Evolutionary conservation across 331 rosid genomes (phyloP).

Genomic region (Saraca asoca): DNA sequence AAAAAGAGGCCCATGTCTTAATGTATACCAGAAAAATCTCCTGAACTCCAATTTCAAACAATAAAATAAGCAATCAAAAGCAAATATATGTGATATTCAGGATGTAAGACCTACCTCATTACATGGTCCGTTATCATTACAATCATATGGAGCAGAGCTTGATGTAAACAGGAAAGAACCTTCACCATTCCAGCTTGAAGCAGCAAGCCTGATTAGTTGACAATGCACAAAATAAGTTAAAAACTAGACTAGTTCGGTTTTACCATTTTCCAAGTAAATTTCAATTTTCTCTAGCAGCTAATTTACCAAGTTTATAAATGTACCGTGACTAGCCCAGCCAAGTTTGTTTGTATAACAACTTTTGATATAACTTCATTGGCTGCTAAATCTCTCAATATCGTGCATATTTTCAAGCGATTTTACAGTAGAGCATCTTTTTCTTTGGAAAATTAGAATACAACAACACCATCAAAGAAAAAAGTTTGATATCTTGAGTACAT

Average conservation of each 20-base stretch:
- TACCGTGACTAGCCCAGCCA: not conserved
- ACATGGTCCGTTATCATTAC: conserved; percentile 76
- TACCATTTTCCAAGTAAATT: not conserved
- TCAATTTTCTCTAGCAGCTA: conserved; percentile 12
- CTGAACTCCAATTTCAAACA: not conserved
- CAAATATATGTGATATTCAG: conserved; percentile 8
- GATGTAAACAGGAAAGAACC: conserved; percentile 83
- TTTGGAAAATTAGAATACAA: too few species aligned
- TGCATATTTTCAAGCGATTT: too few species aligned
- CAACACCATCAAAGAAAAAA: too few species aligned
- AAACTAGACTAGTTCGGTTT: conserved; percentile 17
- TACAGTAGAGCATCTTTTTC: too few species aligned
- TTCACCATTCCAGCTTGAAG: conserved; percentile 74
- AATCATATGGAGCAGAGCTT: conserved; percentile 85
- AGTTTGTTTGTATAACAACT: not conserved
- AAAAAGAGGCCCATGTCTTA: conserved; percentile 4
- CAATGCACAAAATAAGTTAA: conserved; percentile 24
- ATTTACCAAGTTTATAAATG: not conserved
- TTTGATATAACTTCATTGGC: too few species aligned
- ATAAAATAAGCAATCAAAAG: not conserved
- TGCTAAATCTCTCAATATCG: too few species aligned
- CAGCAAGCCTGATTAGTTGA: conserved; percentile 56
- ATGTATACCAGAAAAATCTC: conserved; percentile 6
- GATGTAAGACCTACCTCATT: conserved; percentile 61
- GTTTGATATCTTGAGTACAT: too few species aligned